Conservation (phyloP, 116 monocot species). For the Iris pallida region DNA sequence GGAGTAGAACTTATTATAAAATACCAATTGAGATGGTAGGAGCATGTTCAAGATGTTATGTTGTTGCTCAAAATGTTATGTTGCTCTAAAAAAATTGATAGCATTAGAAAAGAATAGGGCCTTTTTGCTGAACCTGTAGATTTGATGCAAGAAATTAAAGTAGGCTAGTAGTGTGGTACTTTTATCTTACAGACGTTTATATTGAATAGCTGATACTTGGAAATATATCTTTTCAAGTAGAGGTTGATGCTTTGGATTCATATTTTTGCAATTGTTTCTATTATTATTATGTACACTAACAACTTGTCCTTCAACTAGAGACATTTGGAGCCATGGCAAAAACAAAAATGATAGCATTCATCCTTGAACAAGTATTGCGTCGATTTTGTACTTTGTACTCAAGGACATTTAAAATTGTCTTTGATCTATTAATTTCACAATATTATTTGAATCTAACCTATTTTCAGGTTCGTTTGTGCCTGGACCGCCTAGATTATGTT, state of each 20-base stretch:
- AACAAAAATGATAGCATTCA: slow-evolving; percentile 90
- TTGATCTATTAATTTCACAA: background rate
- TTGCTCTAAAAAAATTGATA: slow-evolving; percentile 80
- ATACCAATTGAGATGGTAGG: too few relatives aligned
- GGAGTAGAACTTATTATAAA: too few relatives aligned
- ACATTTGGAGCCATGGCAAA: slow-evolving; percentile 97
- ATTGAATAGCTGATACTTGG: background rate
- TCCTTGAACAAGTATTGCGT: slow-evolving; percentile 72
- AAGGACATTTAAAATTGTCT: background rate
- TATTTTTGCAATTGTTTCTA: too few relatives aligned
- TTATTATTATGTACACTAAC: too few relatives aligned
- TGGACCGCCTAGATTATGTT: slow-evolving; percentile 83
- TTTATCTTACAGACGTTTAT: background rate
- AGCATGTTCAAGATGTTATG: too few relatives aligned
- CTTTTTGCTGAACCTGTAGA: slow-evolving; percentile 88
- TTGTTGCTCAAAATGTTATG: too few relatives aligned
- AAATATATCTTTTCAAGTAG: too few relatives aligned
- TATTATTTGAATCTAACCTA: too few relatives aligned
- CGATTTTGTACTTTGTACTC: slow-evolving; percentile 5
- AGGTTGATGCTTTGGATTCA: too few relatives aligned
- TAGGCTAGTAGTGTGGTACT: slow-evolving; percentile 25
- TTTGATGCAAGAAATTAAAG: slow-evolving; percentile 93
- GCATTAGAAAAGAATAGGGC: slow-evolving; percentile 85
- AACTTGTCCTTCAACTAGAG: slow-evolving; percentile 48
- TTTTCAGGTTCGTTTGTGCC: slow-evolving; percentile 69